Base-by-base conservation (phyloP, 768 basidiomycete genomes). In the Naematelia encephala region DNA sequence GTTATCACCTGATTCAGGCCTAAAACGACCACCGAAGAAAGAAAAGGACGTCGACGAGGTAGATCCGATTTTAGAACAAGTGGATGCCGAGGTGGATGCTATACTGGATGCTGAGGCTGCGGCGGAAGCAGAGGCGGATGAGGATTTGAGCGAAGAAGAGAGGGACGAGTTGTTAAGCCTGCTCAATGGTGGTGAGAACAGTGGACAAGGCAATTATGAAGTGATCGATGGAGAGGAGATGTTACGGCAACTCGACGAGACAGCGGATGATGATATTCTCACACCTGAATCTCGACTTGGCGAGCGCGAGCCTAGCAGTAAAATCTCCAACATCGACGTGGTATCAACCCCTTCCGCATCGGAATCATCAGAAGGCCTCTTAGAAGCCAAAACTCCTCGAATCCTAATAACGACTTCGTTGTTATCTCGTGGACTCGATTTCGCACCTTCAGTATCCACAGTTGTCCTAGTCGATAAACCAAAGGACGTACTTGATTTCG, bases 381-480 rank as follows among this genome's bases (percentile, higher is more conserved):
- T 19, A 34, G n/a, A n/a, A 12, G 22, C 3, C 59, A 44, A 26
- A 30, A 4, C 44, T 19, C 51, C 65, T 51, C 56, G 77, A 29
- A 86, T 93, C 39, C 80, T 96, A 67, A 82, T 94, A 55, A 93
- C 92, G 29, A 96, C 92, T 0, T 93, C 91, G 4, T 81, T 96
- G 29, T 85, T 96, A 25, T 91, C 90, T 10, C 84, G 92, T 19
- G 92, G 92, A 1, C 82, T 94, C 1, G 92, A 96, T 75, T 96
- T 96, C 69, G 80, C 85, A 13, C 86, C 90, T 0, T 49, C 58
- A n/a, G 84, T 94, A 65, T 82, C 83, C 61, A 85, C 92, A 67
- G 88, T 94, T 2, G 87, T 96, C 74, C 86, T 94, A 63, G 82
- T 89, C 22, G 92, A 94, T 66, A 85, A 88, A 69, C 91, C 92